phyloP scores from a whole-genome alignment of 805 yeast species.

The Wickerhamiella dianesei region DNA sequence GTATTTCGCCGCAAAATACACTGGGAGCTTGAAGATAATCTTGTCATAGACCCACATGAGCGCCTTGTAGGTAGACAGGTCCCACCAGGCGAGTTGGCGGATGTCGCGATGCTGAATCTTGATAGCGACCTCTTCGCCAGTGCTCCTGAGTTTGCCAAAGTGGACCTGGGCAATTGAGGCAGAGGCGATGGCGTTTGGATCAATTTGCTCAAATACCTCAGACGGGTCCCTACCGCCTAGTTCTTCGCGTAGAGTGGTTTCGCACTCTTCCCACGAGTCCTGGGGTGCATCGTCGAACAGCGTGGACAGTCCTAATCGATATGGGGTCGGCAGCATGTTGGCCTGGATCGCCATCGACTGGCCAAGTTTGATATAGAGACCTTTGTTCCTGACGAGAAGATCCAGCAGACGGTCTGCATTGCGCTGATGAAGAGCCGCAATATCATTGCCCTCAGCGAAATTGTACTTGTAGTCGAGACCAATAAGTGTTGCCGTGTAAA shows the following conservation, averaged over 20 bases:
- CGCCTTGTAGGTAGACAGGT: conserved; percentile 42
- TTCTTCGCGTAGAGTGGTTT: conserved; percentile 21
- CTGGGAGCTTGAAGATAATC: conserved; percentile 49
- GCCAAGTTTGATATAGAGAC: conserved; percentile 62
- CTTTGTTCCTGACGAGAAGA: conserved; percentile 36
- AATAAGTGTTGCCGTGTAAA: conserved; percentile 28
- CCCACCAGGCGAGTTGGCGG: conserved; percentile 44
- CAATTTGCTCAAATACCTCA: conserved; percentile 35
- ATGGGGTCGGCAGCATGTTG: conserved; percentile 49
- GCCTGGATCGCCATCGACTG: conserved; percentile 73
- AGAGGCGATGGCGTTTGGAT: conserved; percentile 52
- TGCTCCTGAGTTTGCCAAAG: conserved; percentile 43
- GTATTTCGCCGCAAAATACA: conserved; percentile 41
- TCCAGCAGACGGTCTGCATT: conserved; percentile 39
- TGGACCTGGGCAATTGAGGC: conserved; percentile 94
- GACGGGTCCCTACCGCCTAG: conserved; percentile 32
- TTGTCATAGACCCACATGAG: conserved; percentile 40
- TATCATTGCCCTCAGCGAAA: conserved; percentile 33
- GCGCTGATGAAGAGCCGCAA: conserved; percentile 45
- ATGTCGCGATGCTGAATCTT: conserved; percentile 74
- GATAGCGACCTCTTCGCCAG: conserved; percentile 71
- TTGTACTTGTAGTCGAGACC: conserved; percentile 50
- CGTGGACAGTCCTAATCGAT: conserved; percentile 40
- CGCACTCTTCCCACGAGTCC: conserved; percentile 30
- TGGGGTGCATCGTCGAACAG: conserved; percentile 63